phyloP scores from a whole-genome alignment of 805 yeast species.

The Metschnikowia hibisci region DNA sequence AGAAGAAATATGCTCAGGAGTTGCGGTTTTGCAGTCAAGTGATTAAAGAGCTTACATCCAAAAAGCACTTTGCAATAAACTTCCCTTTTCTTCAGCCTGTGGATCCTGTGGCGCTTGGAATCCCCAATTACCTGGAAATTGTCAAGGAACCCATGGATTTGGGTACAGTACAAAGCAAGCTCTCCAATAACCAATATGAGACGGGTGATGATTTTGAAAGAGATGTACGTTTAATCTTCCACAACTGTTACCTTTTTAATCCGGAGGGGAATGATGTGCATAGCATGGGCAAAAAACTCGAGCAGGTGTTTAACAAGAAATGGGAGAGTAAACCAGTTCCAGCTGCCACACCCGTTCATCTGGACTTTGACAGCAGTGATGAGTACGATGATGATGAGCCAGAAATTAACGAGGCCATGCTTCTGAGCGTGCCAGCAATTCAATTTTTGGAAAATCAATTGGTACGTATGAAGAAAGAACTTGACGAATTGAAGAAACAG shows the following conservation, averaged over 20 bases:
- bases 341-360: constrained; percentile 65
- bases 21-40: constrained; percentile 80
- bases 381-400: constrained; percentile 52
- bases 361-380: constrained; percentile 42
- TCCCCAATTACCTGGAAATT: constrained; percentile 84
- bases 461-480: constrained; percentile 77
- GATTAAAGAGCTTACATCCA: constrained; percentile 74
- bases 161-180: constrained; percentile 74
- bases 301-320: constrained; percentile 76
- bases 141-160: constrained; percentile 95
- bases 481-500: constrained; percentile 75
- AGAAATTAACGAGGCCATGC: constrained; percentile 49
- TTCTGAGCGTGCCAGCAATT: constrained; percentile 83
- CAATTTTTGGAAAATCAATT: constrained; percentile 84
- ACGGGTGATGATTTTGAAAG: constrained; percentile 81
- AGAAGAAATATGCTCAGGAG: constrained; percentile 87
- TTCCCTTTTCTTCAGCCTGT: constrained; percentile 93
- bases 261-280: constrained; percentile 97
- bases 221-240: constrained; percentile 79
- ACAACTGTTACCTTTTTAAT: constrained; percentile 86
- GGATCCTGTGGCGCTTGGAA: constrained; percentile 88
- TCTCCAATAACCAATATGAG: constrained; percentile 83
- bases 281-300: constrained; percentile 90
- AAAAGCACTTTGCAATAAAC: constrained; percentile 78
- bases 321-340: constrained; percentile 69